Percentiles rank a stretch among this genome's conserved stretches.
Conservation (phyloP, 176 grass and related monocot species). For the Stipa capillata region DNA sequence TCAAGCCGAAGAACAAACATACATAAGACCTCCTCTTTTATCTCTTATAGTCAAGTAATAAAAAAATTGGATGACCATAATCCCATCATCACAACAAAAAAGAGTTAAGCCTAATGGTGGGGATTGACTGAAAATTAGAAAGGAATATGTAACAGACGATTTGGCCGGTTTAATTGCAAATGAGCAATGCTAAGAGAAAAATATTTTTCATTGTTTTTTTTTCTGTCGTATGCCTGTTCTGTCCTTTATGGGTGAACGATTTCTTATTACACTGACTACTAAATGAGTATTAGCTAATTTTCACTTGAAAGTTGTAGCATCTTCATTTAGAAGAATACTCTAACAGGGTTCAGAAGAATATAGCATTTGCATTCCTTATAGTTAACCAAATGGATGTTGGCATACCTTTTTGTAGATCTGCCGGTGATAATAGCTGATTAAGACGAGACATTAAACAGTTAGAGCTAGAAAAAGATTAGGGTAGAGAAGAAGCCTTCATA, state of each 20-base stretch:
- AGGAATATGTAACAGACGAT: background rate
- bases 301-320: too few species aligned
- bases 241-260: background rate
- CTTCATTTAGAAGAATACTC: background rate
- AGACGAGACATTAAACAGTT: background rate
- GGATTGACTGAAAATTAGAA: background rate
- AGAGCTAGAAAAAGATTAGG: background rate
- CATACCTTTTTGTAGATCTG: conserved; percentile 36
- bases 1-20: background rate
- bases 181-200: background rate
- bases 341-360: background rate
- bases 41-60: background rate
- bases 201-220: background rate
- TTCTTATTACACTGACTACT: background rate
- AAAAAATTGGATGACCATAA: background rate
- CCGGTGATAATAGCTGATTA: conserved; percentile 31
- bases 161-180: background rate
- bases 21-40: background rate
- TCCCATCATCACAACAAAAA: too few species aligned
- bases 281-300: background rate
- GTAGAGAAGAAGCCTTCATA: background rate
- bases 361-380: background rate
- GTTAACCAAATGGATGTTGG: background rate
- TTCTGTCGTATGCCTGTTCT: background rate
- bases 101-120: background rate